Conservation (phyloP, 2,329 filamentous ascomycete species). For the Fulvia fulva region DNA sequence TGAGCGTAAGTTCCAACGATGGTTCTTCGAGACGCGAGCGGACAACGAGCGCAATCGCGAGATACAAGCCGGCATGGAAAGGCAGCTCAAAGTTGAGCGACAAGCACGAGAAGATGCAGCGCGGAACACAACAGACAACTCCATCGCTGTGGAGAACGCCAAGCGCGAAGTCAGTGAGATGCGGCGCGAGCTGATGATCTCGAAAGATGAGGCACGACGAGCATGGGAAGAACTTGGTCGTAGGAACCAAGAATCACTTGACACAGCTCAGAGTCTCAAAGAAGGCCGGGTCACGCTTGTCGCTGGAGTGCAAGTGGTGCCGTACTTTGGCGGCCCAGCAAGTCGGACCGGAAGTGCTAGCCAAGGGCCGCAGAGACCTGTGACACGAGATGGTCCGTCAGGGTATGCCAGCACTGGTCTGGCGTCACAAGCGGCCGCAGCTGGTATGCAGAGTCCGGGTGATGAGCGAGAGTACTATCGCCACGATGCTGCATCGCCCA, state of each 20-base stretch:
- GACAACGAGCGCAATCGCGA: conserved; percentile 85
- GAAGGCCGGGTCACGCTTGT: conserved; percentile 85
- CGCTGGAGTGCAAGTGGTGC: conserved; percentile 90
- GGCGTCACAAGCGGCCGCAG: conserved; percentile 18
- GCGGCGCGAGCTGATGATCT: conserved; percentile 88
- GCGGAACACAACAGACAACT: conserved; percentile 27
- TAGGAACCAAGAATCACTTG: conserved; percentile 87
- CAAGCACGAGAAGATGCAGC: conserved; percentile 65
- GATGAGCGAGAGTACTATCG: conserved; percentile 46
- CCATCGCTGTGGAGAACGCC: conserved; percentile 26
- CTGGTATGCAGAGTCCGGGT: conserved; percentile 27
- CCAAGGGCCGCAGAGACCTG: conserved; percentile 33
- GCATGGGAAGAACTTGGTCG: conserved; percentile 97
- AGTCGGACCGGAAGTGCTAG: conserved; percentile 40
- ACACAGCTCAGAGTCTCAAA: conserved; percentile 78
- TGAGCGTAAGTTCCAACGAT: conserved; percentile 95
- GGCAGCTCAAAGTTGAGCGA: conserved; percentile 69
- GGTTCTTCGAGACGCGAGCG: conserved; percentile 92
- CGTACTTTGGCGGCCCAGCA: conserved; percentile 39
- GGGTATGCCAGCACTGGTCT: conserved; percentile 27
- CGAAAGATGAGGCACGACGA: conserved; percentile 89
- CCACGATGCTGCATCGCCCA: conserved; percentile 53
- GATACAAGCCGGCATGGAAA: conserved; percentile 73
- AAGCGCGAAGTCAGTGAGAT: conserved; percentile 66
- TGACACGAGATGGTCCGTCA: conserved; percentile 35